Evolutionary conservation across 768 basidiomycete genomes (phyloP), one percentile per base, ranked within the genome.

Genomic region (Cystobasidium onofrii): DNA sequence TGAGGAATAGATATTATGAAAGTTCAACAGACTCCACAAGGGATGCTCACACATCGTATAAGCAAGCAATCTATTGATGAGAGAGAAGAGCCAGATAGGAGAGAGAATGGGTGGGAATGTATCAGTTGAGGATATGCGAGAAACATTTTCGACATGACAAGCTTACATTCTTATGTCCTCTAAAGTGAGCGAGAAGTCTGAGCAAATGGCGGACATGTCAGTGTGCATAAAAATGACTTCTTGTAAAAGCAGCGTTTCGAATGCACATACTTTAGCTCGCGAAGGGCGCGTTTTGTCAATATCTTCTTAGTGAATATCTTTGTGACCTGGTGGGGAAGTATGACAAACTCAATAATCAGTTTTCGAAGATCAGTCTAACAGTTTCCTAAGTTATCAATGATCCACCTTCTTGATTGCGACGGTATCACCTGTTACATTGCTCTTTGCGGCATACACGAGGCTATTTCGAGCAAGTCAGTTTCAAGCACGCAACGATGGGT

Each of bases 321-420:
- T 4, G 79, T 76, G 57, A 81, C 81, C 81, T 82, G 79, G 67
- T 12, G 0, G 54, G 54, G 9, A 55, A n/a, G n/a, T 55, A 9
- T 9, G 20, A 55, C 54, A 55, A 61, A n/a, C n/a, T n/a, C 20
- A n/a, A 13, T 25, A 31, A 43, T 43, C 41, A 43, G 41, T 18
- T 18, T 43, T 43, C n/a, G n/a, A n/a, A n/a, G n/a, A n/a, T n/a
- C n/a, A n/a, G n/a, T n/a, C n/a, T n/a, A n/a, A n/a, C n/a, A n/a
- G n/a, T n/a, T n/a, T n/a, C n/a, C n/a, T n/a, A n/a, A n/a, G n/a
- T n/a, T n/a, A n/a, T 39, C 39, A 39, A 39, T 6, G 39, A 39
- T 91, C 90, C 80, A 93, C 93, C 85, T 94, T 94, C 85, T 95
- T 95, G 83, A 95, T 93, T 78, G 92, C 92, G 76, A 91, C 92